These are phyloP conservation scores for Neostapfia colusana DNA, from an alignment of 176 grass and related monocot genomes.

Conservation along the genomic window DNA sequence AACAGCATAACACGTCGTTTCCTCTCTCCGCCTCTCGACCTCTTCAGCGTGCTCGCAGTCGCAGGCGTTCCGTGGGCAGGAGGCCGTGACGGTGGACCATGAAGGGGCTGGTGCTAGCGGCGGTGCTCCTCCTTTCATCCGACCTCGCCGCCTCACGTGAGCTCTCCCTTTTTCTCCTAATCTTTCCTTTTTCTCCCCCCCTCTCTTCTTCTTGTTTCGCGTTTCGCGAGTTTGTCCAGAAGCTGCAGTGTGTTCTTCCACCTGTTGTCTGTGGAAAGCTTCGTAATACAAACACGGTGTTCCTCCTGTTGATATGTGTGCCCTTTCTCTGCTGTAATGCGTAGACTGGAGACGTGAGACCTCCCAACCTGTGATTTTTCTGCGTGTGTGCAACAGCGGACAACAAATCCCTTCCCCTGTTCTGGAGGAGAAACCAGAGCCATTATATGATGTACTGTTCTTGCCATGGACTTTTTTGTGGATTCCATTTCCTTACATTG, in stretches of 20 bases:
- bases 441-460: not conserved
- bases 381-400: not conserved
- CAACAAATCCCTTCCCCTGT: not conserved
- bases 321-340: not conserved
- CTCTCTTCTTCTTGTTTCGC: not conserved
- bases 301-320: too few species aligned
- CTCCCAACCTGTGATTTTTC: not conserved
- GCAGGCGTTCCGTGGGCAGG: not conserved
- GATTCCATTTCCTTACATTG: not conserved
- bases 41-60: not conserved
- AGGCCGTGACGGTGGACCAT: not conserved
- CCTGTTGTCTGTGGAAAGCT: not conserved
- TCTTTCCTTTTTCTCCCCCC: not conserved
- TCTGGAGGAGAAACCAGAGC: not conserved
- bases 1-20: too few species aligned
- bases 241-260: not conserved
- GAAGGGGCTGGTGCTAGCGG: slow-evolving; percentile 34
- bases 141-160: slow-evolving; percentile 56
- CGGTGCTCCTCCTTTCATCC: slow-evolving; percentile 51
- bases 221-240: not conserved
- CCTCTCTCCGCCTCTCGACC: not conserved
- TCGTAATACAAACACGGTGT: not conserved
- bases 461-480: not conserved
- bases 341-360: not conserved
- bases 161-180: slow-evolving; percentile 37